These are phyloP conservation scores for Stylosanthes scabra DNA, from an alignment of 331 rosid species.

Conservation along the genomic window DNA sequence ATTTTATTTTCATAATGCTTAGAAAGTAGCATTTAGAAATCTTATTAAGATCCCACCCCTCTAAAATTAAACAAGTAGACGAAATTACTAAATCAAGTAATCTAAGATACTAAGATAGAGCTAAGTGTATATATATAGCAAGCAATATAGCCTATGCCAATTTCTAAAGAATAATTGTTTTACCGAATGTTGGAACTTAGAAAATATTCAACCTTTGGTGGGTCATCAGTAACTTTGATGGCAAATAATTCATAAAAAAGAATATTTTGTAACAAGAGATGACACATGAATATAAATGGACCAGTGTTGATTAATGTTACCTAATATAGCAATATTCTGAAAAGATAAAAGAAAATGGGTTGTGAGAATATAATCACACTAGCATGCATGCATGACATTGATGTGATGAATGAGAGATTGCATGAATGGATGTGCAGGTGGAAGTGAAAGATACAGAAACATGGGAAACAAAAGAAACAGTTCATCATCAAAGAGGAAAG, in stretches of 20 bases:
- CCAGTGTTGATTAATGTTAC: slow-evolving; percentile 30
- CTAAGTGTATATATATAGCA: too few relatives aligned
- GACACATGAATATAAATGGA: slow-evolving; percentile 10
- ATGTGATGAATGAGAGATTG: slow-evolving; percentile 35
- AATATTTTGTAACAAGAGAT: slow-evolving; percentile 11
- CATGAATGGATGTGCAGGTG: slow-evolving; percentile 62
- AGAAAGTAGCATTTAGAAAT: too few relatives aligned
- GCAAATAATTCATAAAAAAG: background rate
- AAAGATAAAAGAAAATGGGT: too few relatives aligned
- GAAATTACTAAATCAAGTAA: too few relatives aligned
- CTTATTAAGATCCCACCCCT: too few relatives aligned
- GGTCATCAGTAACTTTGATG: slow-evolving; percentile 8
- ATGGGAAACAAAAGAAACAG: slow-evolving; percentile 54
- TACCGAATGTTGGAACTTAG: slow-evolving; percentile 13
- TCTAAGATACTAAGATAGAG: too few relatives aligned
- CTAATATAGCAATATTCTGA: slow-evolving; percentile 24
- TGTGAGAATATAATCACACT: too few relatives aligned
- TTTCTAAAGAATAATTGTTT: background rate
- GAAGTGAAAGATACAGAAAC: slow-evolving; percentile 63
- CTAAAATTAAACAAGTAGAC: too few relatives aligned
- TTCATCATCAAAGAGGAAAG: slow-evolving; percentile 33
- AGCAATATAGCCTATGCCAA: background rate
- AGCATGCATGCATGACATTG: slow-evolving; percentile 32
- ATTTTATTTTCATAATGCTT: too few relatives aligned
- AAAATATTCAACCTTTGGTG: slow-evolving; percentile 22